Conservation (phyloP, 1,139 yeast genomes). For the Nematodospora anomalae region DNA sequence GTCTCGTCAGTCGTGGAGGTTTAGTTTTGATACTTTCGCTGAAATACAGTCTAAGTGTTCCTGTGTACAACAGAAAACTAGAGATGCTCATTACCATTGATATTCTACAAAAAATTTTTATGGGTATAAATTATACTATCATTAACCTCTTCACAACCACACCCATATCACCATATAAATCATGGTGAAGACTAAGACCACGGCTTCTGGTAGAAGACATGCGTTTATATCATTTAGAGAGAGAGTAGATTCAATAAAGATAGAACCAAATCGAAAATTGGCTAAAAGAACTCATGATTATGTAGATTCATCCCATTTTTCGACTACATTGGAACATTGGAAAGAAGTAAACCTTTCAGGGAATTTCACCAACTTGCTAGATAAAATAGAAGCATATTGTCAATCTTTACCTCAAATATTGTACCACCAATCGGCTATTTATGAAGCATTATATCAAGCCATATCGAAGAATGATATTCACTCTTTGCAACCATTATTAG, state of each 20-base stretch:
- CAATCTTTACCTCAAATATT: slow-evolving; percentile 81
- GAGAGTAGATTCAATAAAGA: slow-evolving; percentile 77
- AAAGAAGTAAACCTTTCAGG: slow-evolving; percentile 80
- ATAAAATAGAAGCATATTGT: slow-evolving; percentile 51
- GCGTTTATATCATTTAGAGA: slow-evolving; percentile 78
- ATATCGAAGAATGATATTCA: slow-evolving; percentile 60
- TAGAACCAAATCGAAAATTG: slow-evolving; percentile 75
- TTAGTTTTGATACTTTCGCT: background rate
- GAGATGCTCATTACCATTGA: slow-evolving; percentile 1
- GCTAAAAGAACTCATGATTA: slow-evolving; percentile 62
- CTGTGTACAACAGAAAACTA: background rate
- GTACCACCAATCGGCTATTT: slow-evolving; percentile 67
- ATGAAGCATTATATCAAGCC: slow-evolving; percentile 49
- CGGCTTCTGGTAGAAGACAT: slow-evolving; percentile 58
- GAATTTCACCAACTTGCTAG: slow-evolving; percentile 63
- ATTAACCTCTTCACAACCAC: too few species aligned
- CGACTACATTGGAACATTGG: slow-evolving; percentile 84
- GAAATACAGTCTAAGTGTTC: background rate
- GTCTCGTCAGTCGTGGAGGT: background rate
- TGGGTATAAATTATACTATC: background rate
- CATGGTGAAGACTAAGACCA: slow-evolving; percentile 34
- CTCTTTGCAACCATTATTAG: slow-evolving; percentile 80
- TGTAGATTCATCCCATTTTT: slow-evolving; percentile 75
- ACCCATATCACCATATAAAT: background rate
- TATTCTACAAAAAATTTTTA: background rate